These are phyloP conservation scores for Entomortierella beljakovae DNA, from an alignment of 192 early-diverging fungal species.

Conservation along the genomic window DNA sequence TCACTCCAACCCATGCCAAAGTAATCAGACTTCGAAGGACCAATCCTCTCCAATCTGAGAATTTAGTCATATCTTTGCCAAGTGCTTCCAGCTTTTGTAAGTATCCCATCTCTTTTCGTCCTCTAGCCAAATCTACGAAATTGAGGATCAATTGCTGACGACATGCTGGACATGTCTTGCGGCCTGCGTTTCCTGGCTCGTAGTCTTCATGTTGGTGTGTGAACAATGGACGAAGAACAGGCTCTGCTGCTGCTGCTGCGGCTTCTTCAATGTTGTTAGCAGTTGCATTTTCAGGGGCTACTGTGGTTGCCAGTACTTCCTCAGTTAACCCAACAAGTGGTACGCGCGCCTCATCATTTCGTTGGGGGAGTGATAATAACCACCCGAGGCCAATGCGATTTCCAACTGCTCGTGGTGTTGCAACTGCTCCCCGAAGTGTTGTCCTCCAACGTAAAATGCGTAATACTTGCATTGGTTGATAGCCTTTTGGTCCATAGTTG, in stretches of 20 bases:
- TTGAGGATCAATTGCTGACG: slow-evolving; percentile 46
- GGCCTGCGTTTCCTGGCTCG: slow-evolving; percentile 21
- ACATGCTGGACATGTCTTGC: slow-evolving; percentile 47
- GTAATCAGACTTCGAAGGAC: slow-evolving; percentile 42
- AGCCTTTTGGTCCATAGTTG: slow-evolving; percentile 51
- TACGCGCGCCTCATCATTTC: neutral
- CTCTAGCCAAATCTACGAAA: slow-evolving; percentile 45
- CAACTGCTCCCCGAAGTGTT: slow-evolving; percentile 38
- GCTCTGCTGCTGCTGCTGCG: slow-evolving; percentile 19
- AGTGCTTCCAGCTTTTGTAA: slow-evolving; percentile 24
- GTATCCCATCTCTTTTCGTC: slow-evolving; percentile 41
- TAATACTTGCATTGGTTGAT: slow-evolving; percentile 51
- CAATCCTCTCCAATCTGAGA: slow-evolving; percentile 49
- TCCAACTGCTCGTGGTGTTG: slow-evolving; percentile 8
- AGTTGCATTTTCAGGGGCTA: neutral
- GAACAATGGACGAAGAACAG: slow-evolving; percentile 38
- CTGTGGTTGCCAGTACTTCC: neutral
- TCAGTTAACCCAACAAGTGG: slow-evolving; percentile 2
- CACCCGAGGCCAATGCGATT: slow-evolving; percentile 37
- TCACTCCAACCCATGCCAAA: slow-evolving; percentile 46
- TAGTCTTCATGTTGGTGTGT: slow-evolving; percentile 33
- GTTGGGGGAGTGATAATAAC: slow-evolving; percentile 11
- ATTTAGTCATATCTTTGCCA: slow-evolving; percentile 45
- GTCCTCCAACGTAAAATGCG: slow-evolving; percentile 42
- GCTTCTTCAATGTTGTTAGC: neutral